Base-by-base conservation (phyloP, 1,284 basidiomycete genomes). In the Ustilago tritici region DNA sequence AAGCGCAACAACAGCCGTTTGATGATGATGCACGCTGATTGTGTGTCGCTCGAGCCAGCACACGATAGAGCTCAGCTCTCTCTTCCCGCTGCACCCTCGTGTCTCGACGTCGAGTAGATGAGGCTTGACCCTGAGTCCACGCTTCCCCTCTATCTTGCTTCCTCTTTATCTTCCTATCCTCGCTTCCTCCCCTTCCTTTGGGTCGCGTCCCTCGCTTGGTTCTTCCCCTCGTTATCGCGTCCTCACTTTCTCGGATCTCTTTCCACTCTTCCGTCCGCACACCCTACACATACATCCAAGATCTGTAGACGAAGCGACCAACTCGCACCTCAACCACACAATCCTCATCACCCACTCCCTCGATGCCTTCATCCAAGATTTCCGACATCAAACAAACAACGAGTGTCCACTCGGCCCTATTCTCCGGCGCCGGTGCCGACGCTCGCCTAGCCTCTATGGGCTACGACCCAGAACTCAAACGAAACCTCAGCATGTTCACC, bases 401-500 rank as follows among this genome's bases (percentile, higher is more conserved):
- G 11, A 65, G 57, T 56, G 53, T 71, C 19, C 80, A 77, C 66
- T 84, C 83, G 32, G 68, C 77, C 56, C 61, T 67, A 10, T 79
- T 79, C 15, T 75, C 75, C 40, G 70, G 70, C 49, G 76, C 74
- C 17, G 83, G 82, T 50, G 83, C 81, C 19, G 84, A 83, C 23
- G 81, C 82, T 35, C 70, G 82, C 40, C 84, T 88, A 28, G 86
- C 87, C 61, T 86, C 85, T 61, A 86, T 88, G 86, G 88, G 88
- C 7, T 88, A 88, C 83, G 86, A 87, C 78, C 83, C 84, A 34
- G 86, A 88, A 73, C 79, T 88, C 61, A 85, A 85, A 35, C 84
- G 88, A 32, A 87, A 85, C 40, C 76, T 88, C n/a, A 87, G 87
- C 52, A 88, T 88, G 87, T 80, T 88, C 19, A 86, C 87, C 36